Base-by-base conservation (phyloP, 192 early-diverging fungal species). In the Coemansia pectinata region DNA sequence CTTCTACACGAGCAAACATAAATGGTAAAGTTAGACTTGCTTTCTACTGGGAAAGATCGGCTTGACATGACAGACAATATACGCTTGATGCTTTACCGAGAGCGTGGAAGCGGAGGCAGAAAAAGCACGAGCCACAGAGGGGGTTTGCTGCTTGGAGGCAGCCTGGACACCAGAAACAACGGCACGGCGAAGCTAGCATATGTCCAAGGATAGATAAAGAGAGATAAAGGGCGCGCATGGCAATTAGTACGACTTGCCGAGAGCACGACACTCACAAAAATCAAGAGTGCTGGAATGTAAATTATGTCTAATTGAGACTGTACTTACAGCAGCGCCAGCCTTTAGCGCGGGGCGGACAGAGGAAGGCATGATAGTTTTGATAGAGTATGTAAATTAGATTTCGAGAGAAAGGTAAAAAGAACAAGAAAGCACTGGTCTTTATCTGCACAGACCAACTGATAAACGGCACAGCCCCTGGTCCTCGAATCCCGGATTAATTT, bases 321-420 rank as follows among this genome's bases (percentile, higher is more conserved):
- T 73, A 83, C 80, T 83, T 83, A 83, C 80, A 45, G 80, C 75
- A 27, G 81, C 75, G 53, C 76, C 73, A 64, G 68, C 71, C 72
- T 74, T 78, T 55, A 83, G 81, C 41, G 67, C 63, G n/a, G 81
- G 76, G 41, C 62, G 65, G 27, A 78, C 72, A 34, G 81, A 72
- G 33, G 78, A 74, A 39, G 72, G 44, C 78, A 79, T 79, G 36
- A 47, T 45, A 48, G 63, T 17, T 10, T 45, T 17, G 40, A 27
- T n/a, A 55, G 8, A 58, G 42, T 41, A 66, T 31, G 14, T 48
- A 58, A n/a, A 64, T 36, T 31, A 42, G 27, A 55, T 21, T 45
- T 5, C 9, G 33, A 63, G 44, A 70, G 21, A 5, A 70, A 60
- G 52, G 57, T 29, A 34, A 34, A 3, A 34, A 66, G 39, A 44